A percentile compares a stretch with the other conserved stretches of the same genome.
Conservation (phyloP, 768 basidiomycete genomes). For the Tephrocybe sp. region DNA sequence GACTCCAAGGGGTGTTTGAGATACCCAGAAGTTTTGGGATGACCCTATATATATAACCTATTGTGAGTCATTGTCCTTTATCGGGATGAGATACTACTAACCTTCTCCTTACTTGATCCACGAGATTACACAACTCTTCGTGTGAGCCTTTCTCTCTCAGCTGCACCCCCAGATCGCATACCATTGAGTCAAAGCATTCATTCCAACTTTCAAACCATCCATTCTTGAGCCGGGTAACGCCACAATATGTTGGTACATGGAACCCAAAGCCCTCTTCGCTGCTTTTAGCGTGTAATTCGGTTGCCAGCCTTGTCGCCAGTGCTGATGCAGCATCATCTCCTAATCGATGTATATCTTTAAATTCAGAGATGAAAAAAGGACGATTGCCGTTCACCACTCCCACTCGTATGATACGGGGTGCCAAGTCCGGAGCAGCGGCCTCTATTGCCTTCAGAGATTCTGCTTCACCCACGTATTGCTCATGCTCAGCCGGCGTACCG, state of each 20-base stretch:
- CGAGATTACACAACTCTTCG: conserved; percentile 47
- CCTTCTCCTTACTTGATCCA: conserved; percentile 47
- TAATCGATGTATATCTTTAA: conserved; percentile 56
- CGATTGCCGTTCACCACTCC: conserved; percentile 39
- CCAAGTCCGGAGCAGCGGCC: conserved; percentile 64
- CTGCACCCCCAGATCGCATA: conserved; percentile 53
- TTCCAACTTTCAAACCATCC: conserved; percentile 77
- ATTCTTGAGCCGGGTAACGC: conserved; percentile 64
- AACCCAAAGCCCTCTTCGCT: conserved; percentile 66
- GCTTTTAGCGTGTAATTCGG: conserved; percentile 58
- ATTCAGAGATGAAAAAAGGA: conserved; percentile 74
- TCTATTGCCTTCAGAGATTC: conserved; percentile 65
- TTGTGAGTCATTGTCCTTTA: too few species aligned
- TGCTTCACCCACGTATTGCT: conserved; percentile 69
- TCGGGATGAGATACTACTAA: conserved; percentile 31
- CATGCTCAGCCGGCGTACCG: conserved; percentile 48
- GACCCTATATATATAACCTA: too few species aligned
- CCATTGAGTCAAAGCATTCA: conserved; percentile 59
- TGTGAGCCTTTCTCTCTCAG: conserved; percentile 40
- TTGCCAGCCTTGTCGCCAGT: conserved; percentile 62
- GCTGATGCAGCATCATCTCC: conserved; percentile 41
- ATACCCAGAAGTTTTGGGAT: conserved; percentile 65
- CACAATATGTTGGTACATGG: conserved; percentile 73
- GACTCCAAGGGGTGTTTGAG: background rate
- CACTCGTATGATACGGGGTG: conserved; percentile 52